Evolutionary conservation across 805 yeast species (phyloP).

Genomic region (Candida odintsovae): DNA sequence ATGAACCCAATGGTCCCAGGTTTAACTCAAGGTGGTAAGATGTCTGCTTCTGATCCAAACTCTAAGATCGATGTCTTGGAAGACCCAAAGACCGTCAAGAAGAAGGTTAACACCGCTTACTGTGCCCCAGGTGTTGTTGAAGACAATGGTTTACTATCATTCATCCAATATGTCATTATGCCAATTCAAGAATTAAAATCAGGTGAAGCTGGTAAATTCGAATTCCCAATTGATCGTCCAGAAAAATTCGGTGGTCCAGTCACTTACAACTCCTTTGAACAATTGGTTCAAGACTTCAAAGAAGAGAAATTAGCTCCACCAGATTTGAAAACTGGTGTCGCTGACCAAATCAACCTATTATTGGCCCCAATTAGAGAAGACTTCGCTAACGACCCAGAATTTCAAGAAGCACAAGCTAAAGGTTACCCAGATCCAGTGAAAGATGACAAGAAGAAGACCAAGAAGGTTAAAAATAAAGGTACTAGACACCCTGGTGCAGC

Average conservation of each 20-base stretch:
- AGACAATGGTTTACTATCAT: slow-evolving; percentile 86
- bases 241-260: slow-evolving; percentile 97
- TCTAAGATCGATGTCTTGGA: slow-evolving; percentile 92
- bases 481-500: slow-evolving; percentile 76
- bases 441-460: slow-evolving; percentile 58
- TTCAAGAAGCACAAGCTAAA: slow-evolving; percentile 62
- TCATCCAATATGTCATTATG: slow-evolving; percentile 74
- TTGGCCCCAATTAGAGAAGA: slow-evolving; percentile 81
- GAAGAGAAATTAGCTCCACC: slow-evolving; percentile 80
- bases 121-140: slow-evolving; percentile 93
- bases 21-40: slow-evolving; percentile 92
- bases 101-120: slow-evolving; percentile 88
- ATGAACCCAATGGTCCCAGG: slow-evolving; percentile 99
- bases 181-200: slow-evolving; percentile 79
- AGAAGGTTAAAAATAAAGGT: slow-evolving; percentile 83
- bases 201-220: slow-evolving; percentile 46
- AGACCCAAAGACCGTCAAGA: slow-evolving; percentile 79
- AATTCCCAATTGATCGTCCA: slow-evolving; percentile 79
- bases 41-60: slow-evolving; percentile 99
- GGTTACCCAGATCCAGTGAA: slow-evolving; percentile 80
- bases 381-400: slow-evolving; percentile 55
- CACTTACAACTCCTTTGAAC: slow-evolving; percentile 59
- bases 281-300: slow-evolving; percentile 66
- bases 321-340: slow-evolving; percentile 88
- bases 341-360: slow-evolving; percentile 74